Base-by-base conservation (phyloP, 148 eudicot species). In the Vaccinium myrtillus region DNA sequence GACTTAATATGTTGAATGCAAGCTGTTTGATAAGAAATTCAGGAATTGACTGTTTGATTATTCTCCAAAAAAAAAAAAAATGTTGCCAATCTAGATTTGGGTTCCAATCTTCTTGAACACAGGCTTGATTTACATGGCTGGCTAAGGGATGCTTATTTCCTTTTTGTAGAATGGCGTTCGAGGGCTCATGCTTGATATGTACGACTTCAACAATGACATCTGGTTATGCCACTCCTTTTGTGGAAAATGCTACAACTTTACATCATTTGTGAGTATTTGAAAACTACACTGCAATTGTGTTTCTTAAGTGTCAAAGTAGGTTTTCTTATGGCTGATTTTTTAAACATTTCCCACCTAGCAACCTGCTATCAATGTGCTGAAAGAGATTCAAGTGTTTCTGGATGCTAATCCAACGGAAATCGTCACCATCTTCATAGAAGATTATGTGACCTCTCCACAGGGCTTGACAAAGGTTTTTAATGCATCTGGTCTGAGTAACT, bases 101-200 rank as follows among this genome's bases (percentile, higher is more conserved):
- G 61, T 39, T 39, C 0, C 51, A 2, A 80, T 4, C 19, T 13
- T 67, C 27, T 27, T 25, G 11, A 67, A 27, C 73, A 12, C 6
- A 12, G 4, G 73, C 39, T 80, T 80, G 21, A 59, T 32, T 43
- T 8, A 39, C 12, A 3, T 73, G 30, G 15, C 9, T 43, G 51
- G 59, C 46, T 80, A 55, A 79, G 70, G 43, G 19, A 8, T 53
- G 19, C 74, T 59, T 25, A 32, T 48, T 46, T 1, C 39, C 19
- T 5, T 86, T 25, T 30, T 90, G 88, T 76, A 96, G 99, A 94
- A 96, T 92, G 99, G 99, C 18, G 95, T 94, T 76, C 94, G 99
- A 85, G 99, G 98, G 49, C 89, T 96, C 48, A 96, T 96, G 99
- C 90, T 96, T 58, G 99, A 96, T 85, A 92, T 96, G 96, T 96